These are phyloP conservation scores for Tolypocladium ophioglossoides DNA, from an alignment of 2,329 filamentous ascomycete genomes.

Conservation along the genomic window DNA sequence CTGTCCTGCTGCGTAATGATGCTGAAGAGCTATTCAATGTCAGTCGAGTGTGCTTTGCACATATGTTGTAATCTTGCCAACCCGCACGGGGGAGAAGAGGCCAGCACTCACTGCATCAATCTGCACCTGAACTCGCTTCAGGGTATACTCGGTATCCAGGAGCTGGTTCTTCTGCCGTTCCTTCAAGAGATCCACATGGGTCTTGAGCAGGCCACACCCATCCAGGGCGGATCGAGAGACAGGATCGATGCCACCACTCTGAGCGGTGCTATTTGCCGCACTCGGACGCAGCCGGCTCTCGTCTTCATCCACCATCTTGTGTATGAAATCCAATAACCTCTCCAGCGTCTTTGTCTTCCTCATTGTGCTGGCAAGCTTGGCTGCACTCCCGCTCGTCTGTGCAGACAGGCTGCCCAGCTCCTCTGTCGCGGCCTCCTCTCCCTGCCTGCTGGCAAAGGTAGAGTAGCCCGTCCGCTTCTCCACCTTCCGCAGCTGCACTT, in stretches of 20 bases:
- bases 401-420: conserved; percentile 20
- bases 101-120: conserved; percentile 21
- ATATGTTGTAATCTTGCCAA: background rate
- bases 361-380: conserved; percentile 25
- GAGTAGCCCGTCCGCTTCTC: conserved; percentile 25
- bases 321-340: conserved; percentile 21
- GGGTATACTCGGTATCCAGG: conserved; percentile 23
- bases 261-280: background rate
- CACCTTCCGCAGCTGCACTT: conserved; percentile 19
- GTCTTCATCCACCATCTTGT: conserved; percentile 4
- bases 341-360: conserved; percentile 24
- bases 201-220: conserved; percentile 12
- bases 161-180: conserved; percentile 23
- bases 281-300: background rate
- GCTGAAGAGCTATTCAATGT: conserved; percentile 19
- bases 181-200: conserved; percentile 17
- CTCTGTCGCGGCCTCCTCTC: conserved; percentile 15
- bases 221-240: background rate
- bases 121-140: conserved; percentile 28
- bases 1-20: conserved; percentile 27
- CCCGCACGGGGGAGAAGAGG: background rate
- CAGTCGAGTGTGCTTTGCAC: background rate
- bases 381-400: conserved; percentile 21
- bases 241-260: background rate
- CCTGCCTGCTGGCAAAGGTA: conserved; percentile 17